Evolutionary conservation across 306 rosid species (phyloP), one percentile per base, ranked within the genome.

Genomic region (Vicia sativa): DNA sequence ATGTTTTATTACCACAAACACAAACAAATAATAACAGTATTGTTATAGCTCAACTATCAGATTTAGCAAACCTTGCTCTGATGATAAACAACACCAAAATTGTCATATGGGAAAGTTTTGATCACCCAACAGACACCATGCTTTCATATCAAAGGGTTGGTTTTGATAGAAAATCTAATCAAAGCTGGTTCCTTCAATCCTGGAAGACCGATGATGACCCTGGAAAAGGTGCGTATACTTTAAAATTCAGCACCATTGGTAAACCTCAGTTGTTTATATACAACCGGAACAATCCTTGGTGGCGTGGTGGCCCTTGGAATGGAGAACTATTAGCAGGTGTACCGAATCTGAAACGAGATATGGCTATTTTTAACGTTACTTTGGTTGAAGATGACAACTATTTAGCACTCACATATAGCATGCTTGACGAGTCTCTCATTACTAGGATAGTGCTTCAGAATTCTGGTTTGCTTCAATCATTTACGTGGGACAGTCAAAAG

Each of bases 211-310:
- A 18, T 0, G 58, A 19, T 52, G 58, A 52, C n/a, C 58, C 58
- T 52, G 58, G 58, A 52, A 52, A 21, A 10, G 79, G 91, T 3
- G 70, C 39, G 10, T 68, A 16, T 67, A 59, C 63, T 0, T 4
- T 35, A 13, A 39, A 62, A 11, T 68, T 86, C 16, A 76, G 74
- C n/a, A 35, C 74, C 0, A 49, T 39, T 7, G 91, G 87, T 25
- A 70, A 82, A 7, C 80, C 85, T 0, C 85, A 86, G 57, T 7
- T 86, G 25, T 11, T 82, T 8, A 31, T 88, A 11, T 75, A 52
- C 74, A 43, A 23, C 34, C 46, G 50, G 52, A 38, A 38, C 56
- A 52, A 56, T 4, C 0, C 77, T 0, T 23, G 16, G 26, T 74
- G 85, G 82, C 37, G 82, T 0, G 68, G 29, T 12, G 75, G 80